A percentile compares a stretch with the other conserved stretches of the same genome.
phyloP scores from a whole-genome alignment of 192 early-diverging fungal genomes.

The Spinellus fusiger region DNA sequence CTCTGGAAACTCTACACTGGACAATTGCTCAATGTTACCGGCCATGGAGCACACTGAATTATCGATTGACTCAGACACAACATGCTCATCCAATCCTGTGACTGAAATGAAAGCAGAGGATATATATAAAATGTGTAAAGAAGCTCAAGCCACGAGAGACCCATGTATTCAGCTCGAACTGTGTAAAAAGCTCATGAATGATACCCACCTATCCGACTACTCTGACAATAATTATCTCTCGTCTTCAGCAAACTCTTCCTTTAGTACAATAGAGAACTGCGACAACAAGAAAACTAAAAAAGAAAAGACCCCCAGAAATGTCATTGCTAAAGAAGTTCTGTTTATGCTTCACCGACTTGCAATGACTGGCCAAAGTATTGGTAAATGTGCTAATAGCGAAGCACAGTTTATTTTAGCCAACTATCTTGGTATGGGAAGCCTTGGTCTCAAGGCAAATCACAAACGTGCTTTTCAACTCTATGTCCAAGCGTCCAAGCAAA shows the following conservation, averaged over 20 bases:
- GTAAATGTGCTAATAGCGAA: constrained; percentile 73
- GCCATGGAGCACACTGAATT: no score
- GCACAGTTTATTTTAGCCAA: constrained; percentile 93
- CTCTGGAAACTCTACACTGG: no score
- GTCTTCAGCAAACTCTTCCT: neutral
- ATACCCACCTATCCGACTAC: neutral
- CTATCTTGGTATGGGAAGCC: constrained; percentile 77
- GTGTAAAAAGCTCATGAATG: neutral
- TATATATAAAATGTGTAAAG: neutral
- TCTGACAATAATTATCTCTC: neutral
- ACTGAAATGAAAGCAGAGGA: neutral
- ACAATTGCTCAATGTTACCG: no score
- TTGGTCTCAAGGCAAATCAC: constrained; percentile 73
- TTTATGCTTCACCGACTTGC: constrained; percentile 82
- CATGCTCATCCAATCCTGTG: neutral
- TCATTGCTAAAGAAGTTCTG: constrained; percentile 69
- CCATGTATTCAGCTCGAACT: neutral
- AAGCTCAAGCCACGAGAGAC: neutral
- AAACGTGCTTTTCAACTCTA: constrained; percentile 86
- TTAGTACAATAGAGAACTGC: neutral
- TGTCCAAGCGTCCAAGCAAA: constrained; percentile 83
- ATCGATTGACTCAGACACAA: neutral
- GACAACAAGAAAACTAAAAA: neutral
- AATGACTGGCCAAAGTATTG: constrained; percentile 47
- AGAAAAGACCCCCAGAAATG: constrained; percentile 58